Conservation (phyloP, 2,329 filamentous ascomycete genomes). For the Ophiostoma piceae region DNA sequence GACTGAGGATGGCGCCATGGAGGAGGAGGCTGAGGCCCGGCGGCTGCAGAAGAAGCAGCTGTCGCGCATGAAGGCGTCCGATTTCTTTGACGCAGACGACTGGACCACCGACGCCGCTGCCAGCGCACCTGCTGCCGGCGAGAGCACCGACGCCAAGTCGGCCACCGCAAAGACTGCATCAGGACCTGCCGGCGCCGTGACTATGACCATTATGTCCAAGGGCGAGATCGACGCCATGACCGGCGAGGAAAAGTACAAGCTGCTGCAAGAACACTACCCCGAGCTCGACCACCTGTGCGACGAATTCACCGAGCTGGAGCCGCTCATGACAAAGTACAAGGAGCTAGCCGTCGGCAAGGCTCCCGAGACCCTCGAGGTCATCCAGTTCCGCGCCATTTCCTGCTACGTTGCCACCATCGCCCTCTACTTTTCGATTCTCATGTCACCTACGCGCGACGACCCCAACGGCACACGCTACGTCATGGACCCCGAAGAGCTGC, state of each 20-base stretch:
- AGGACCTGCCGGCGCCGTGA: constrained; percentile 55
- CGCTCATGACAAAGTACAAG: constrained; percentile 55
- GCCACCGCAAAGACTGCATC: not conserved
- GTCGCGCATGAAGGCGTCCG: constrained; percentile 79
- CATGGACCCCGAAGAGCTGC: constrained; percentile 69
- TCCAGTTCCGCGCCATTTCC: constrained; percentile 74
- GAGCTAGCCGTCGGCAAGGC: constrained; percentile 51
- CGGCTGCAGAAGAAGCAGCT: constrained; percentile 87
- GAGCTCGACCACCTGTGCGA: constrained; percentile 83
- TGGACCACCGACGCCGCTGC: constrained; percentile 55
- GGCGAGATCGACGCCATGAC: constrained; percentile 77
- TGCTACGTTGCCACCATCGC: constrained; percentile 82
- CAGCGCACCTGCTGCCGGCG: constrained; percentile 39
- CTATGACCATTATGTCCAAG: constrained; percentile 77
- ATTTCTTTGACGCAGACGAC: constrained; percentile 89
- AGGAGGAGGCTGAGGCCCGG: constrained; percentile 87
- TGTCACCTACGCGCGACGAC: constrained; percentile 64
- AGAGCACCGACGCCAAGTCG: constrained; percentile 15
- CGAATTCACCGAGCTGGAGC: constrained; percentile 71
- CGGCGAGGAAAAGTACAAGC: constrained; percentile 65
- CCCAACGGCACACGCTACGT: constrained; percentile 49
- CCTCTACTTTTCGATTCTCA: constrained; percentile 93
- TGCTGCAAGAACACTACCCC: constrained; percentile 77
- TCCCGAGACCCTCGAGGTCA: constrained; percentile 52
- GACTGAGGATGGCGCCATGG: constrained; percentile 65